Percentiles rank a stretch among this genome's conserved stretches.
Conservation (phyloP, 2,329 filamentous ascomycete species). For the Trichoderma aggressivum region DNA sequence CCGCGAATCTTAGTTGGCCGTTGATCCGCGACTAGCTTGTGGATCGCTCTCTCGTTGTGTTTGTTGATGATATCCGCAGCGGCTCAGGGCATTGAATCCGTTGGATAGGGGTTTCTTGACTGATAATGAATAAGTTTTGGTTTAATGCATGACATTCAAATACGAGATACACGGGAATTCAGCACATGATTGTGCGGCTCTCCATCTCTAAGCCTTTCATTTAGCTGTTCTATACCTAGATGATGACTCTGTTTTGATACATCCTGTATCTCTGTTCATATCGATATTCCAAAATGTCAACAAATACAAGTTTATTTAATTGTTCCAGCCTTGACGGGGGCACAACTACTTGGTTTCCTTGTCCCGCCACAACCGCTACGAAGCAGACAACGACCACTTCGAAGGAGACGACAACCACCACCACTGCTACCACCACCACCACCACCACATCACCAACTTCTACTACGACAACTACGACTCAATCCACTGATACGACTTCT, state of each 20-base stretch:
- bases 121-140: neutral
- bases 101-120: neutral
- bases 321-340: neutral
- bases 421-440: neutral
- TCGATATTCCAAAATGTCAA: neutral
- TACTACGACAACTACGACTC: neutral
- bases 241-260: neutral
- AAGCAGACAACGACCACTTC: neutral
- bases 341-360: neutral
- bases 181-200: neutral
- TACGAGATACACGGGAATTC: neutral
- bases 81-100: neutral
- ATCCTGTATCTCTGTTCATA: too few relatives aligned
- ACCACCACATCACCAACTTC: neutral
- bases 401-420: neutral
- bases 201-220: neutral
- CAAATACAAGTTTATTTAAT: neutral
- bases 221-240: neutral
- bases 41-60: neutral
- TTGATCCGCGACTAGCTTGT: neutral
- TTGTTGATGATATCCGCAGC: neutral
- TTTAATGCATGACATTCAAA: neutral
- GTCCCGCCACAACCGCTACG: neutral
- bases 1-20: neutral
- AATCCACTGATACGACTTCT: neutral